These are phyloP conservation scores for Aureobasidium zeae DNA, from an alignment of 2,329 filamentous ascomycete species.

Conservation along the genomic window DNA sequence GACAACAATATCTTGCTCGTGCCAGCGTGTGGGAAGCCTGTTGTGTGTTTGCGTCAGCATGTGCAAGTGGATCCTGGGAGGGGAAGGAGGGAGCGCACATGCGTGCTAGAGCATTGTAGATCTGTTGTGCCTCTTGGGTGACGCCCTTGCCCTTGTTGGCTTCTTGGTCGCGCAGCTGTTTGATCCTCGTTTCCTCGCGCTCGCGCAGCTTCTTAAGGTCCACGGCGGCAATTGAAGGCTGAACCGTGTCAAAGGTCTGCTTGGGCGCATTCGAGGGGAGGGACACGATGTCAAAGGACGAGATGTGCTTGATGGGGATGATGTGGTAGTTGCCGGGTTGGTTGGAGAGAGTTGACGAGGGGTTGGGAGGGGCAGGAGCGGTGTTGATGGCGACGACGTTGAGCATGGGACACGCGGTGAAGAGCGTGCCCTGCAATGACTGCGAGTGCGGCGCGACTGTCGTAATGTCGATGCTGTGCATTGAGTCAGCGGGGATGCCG, in stretches of 20 bases:
- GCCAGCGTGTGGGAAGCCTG: slow-evolving; percentile 49
- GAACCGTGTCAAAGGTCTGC: slow-evolving; percentile 9
- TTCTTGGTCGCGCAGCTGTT: slow-evolving; percentile 49
- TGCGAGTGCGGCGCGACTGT: slow-evolving; percentile 43
- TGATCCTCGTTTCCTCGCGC: slow-evolving; percentile 48
- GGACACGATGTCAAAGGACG: slow-evolving; percentile 46
- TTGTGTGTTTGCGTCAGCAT: background rate
- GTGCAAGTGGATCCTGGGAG: background rate
- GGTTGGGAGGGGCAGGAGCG: slow-evolving; percentile 36
- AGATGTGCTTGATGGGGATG: slow-evolving; percentile 51
- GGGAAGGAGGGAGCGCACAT: slow-evolving; percentile 34
- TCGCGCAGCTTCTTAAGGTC: slow-evolving; percentile 46
- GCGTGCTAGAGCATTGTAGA: slow-evolving; percentile 53
- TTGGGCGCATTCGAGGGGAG: slow-evolving; percentile 34
- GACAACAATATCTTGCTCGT: slow-evolving; percentile 49
- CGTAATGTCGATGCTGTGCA: slow-evolving; percentile 48
- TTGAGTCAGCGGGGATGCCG: too few relatives aligned
- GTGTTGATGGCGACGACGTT: slow-evolving; percentile 55
- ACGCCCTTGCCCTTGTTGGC: slow-evolving; percentile 52
- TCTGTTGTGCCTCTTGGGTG: slow-evolving; percentile 51
- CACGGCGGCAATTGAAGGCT: slow-evolving; percentile 41
- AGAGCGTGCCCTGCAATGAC: slow-evolving; percentile 52
- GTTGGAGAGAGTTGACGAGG: slow-evolving; percentile 32
- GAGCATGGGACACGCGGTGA: slow-evolving; percentile 51
- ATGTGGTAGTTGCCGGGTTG: slow-evolving; percentile 50